Evolutionary conservation across 352 stramenopile genomes (phyloP).

Genomic region (Phytophthora colocasiae): DNA sequence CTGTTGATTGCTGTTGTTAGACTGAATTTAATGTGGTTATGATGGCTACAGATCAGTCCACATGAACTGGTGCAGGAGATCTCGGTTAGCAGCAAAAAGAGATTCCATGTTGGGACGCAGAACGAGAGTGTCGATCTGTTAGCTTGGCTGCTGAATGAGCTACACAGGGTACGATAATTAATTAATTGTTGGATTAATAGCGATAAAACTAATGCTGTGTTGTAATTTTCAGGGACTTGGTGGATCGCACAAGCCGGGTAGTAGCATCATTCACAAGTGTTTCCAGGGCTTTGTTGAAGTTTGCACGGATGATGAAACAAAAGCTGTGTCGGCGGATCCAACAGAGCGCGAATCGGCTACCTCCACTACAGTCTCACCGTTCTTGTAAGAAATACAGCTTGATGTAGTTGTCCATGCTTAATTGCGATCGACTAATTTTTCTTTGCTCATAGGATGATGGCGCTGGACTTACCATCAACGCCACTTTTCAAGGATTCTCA

Average conservation of each 20-base stretch:
- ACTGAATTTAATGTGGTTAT: constrained; percentile 11
- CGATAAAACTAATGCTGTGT: constrained; percentile 6
- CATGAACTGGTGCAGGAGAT: constrained; percentile 98
- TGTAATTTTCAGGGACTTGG: constrained; percentile 66
- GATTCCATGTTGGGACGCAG: constrained; percentile 95
- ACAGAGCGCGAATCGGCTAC: constrained; percentile 43
- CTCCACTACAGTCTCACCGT: constrained; percentile 62
- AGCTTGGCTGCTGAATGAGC: constrained; percentile 95
- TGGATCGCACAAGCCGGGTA: constrained; percentile 84
- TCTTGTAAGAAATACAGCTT: constrained; percentile 53
- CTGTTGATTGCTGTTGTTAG: constrained; percentile 2
- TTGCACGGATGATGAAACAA: constrained; percentile 80
- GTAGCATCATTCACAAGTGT: constrained; percentile 95
- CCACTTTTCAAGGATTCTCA: constrained; percentile 99
- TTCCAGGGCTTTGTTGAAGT: constrained; percentile 97
- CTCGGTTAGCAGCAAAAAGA: constrained; percentile 95
- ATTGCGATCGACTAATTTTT: constrained; percentile 2
- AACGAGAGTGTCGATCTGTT: constrained; percentile 97
- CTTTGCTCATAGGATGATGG: constrained; percentile 88
- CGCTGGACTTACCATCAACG: constrained; percentile 97
- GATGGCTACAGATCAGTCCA: constrained; percentile 83
- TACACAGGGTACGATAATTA: constrained; percentile 80
- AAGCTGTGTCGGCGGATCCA: constrained; percentile 33
- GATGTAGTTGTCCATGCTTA: neutral
- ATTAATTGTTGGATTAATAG: neutral